These are phyloP conservation scores for Trichophyton rubrum DNA, from an alignment of 2,329 filamentous ascomycete genomes.

Conservation along the genomic window DNA sequence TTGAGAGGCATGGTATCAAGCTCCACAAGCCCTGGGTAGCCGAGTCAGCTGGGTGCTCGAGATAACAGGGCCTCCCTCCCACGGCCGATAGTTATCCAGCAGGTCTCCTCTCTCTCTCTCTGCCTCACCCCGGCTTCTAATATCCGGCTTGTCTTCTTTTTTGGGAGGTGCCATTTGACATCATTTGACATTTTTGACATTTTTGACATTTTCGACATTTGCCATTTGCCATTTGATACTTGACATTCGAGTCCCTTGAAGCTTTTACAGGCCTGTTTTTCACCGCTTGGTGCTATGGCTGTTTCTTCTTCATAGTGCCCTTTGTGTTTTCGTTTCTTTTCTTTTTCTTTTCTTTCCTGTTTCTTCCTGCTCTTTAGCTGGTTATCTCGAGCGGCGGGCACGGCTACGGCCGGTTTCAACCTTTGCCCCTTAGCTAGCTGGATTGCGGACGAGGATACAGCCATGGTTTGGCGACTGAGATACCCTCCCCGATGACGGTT, in stretches of 20 bases:
- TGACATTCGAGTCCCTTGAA: not conserved
- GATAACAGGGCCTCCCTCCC: not conserved
- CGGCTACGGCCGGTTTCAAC: not conserved
- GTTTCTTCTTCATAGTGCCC: too few relatives aligned
- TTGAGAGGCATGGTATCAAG: not conserved
- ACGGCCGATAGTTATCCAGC: not conserved
- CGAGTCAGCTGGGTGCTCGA: not conserved
- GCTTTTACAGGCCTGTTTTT: not conserved
- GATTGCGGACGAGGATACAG: too few relatives aligned
- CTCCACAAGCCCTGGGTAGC: slow-evolving; percentile 4
- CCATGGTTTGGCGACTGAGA: not conserved
- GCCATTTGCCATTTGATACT: not conserved
- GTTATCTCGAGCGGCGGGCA: not conserved
- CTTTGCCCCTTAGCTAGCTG: too few relatives aligned
- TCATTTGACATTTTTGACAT: too few relatives aligned
- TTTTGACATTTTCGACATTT: too few relatives aligned
- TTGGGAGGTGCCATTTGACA: too few relatives aligned
- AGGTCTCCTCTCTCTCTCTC: not conserved
- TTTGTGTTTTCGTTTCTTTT: not conserved
- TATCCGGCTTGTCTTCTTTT: not conserved
- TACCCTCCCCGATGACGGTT: not conserved
- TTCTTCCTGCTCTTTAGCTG: not conserved
- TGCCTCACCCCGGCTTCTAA: not conserved
- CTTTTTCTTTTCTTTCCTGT: not conserved
- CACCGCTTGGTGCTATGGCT: not conserved